Base-by-base conservation (phyloP, 2,329 filamentous ascomycete species). In the Zymoseptoria tritici region DNA sequence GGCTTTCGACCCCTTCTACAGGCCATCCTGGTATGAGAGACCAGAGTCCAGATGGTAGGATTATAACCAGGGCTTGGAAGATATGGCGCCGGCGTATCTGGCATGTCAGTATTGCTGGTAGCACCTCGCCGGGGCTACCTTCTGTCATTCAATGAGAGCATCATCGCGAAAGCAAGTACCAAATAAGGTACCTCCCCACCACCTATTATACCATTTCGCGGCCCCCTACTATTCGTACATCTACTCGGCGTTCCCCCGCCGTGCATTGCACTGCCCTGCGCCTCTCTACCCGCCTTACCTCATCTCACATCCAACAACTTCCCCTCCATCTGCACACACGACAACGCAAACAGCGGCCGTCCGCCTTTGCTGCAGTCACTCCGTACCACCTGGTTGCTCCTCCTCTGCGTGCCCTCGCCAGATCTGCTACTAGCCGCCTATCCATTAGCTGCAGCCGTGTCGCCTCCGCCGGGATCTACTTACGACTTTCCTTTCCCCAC, bases 11-110 rank as follows among this genome's bases (percentile, higher is more conserved):
- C 59, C 9, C 26, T 29, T 29, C 26, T 62, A 58, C 60, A 46
- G 16, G 49, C 55, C 52, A 63, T 60, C 62, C 62, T 60, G 61
- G 57, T 57, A 53, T 55, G 56, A 52, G 56, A 58, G 52, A 52
- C 21, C 29, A 59, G 54, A 9, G 13, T 52, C 22, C 13, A 24
- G 36, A 49, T 24, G 24, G 51, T 49, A 53, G 51, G 49, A 53
- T 31, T 54, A 52, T 57, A 61, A 55, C 59, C 36, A 46, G 36
- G 13, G n/a, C 13, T 46, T 46, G 36, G 36, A 5, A 46, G 6
- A 16, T 46, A 46, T 46, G 36, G 36, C 13, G 36, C 36, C 36
- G 36, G 36, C 36, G 16, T 4, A 46, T 46, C 36, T 46, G 6
- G 36, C 36, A 46, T 46, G 13, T 46, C 11, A 46, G 26, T 46